phyloP scores from a whole-genome alignment of 352 stramenopile genomes.

The Globisporangium cederbergense region DNA sequence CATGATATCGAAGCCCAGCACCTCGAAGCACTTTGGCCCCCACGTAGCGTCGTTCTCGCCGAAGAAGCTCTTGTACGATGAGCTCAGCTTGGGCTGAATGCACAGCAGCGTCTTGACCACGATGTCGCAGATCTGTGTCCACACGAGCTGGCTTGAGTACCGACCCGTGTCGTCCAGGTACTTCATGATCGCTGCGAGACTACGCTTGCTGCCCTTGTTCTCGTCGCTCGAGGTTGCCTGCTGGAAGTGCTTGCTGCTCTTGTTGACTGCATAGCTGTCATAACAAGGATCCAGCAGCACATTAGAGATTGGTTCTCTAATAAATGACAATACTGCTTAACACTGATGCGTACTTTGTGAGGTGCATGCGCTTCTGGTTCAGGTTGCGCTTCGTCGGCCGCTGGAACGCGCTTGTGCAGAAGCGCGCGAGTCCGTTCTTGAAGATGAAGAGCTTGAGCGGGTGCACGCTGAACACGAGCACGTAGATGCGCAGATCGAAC shows the following conservation, averaged over 20 bases:
- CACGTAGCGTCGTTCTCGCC: conserved; percentile 24
- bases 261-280: conserved; percentile 45
- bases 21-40: conserved; percentile 43
- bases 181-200: conserved; percentile 29
- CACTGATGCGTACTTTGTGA: conserved; percentile 32
- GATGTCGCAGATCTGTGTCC: conserved; percentile 37
- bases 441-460: conserved; percentile 86
- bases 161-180: conserved; percentile 23
- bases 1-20: conserved; percentile 48
- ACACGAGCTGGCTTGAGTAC: conserved; percentile 25
- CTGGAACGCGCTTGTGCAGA: conserved; percentile 59
- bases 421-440: conserved; percentile 79
- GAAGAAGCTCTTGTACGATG: conserved; percentile 45
- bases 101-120: conserved; percentile 45
- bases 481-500: conserved; percentile 92
- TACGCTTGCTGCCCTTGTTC: conserved; percentile 35
- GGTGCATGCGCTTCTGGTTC: conserved; percentile 40
- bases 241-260: conserved; percentile 36
- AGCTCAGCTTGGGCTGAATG: conserved; percentile 32
- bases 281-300: neutral
- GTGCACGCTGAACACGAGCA: conserved; percentile 43
- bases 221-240: conserved; percentile 19
- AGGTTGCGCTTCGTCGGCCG: conserved; percentile 36
- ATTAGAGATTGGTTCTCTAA: neutral
- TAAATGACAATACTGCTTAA: neutral